Evolutionary conservation across 2,329 filamentous ascomycete species (phyloP), one percentile per base, ranked within the genome.

Genomic region (Polychaeton citri): DNA sequence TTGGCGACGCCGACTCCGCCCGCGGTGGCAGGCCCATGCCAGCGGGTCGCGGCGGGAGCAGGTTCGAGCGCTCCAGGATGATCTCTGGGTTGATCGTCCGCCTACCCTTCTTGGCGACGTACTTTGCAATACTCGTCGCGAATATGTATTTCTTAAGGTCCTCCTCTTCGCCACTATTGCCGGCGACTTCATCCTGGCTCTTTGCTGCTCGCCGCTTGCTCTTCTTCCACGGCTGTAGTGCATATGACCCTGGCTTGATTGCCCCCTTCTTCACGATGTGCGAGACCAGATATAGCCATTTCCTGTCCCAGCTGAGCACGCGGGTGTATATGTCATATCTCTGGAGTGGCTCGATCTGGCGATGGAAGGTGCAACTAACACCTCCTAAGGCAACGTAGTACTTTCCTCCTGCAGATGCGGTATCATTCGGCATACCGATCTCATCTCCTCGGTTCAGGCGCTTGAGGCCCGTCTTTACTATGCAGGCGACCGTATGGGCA

Each of bases 41-140:
- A 8, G 71, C 76, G 0, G 85, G 84, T 33, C 77, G 69, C 38
- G 71, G 63, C 0, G 90, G 90, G 34, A 96, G 63, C 54, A 95
- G 64, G 2, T 77, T 76, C 34, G 79, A 79, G 21, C 78, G 72
- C 30, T 72, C 66, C 18, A 96, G 66, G 6, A 88, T 67, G 32
- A 81, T 68, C 46, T 86, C 80, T 0, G 90, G 87, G 44, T 87
- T 76, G 3, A 96, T 74, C 0, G 88, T 96, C 50, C 90, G 67
- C 17, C 88, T 69, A 1, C 65, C 66, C 42, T 62, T 62, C 50
- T 69, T 69, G 40, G 67, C 60, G 2, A 69, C 66, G 42, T 69
- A 69, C 34, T 65, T 60, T 1, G 66, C 60, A 21, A 69, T 53
- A 6, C 59, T 63, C n/a, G 62, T 67, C 6, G 65, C 65, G 42